Base-by-base conservation (phyloP, 2,329 filamentous ascomycete species). In the Aspergillus ochraceus region DNA sequence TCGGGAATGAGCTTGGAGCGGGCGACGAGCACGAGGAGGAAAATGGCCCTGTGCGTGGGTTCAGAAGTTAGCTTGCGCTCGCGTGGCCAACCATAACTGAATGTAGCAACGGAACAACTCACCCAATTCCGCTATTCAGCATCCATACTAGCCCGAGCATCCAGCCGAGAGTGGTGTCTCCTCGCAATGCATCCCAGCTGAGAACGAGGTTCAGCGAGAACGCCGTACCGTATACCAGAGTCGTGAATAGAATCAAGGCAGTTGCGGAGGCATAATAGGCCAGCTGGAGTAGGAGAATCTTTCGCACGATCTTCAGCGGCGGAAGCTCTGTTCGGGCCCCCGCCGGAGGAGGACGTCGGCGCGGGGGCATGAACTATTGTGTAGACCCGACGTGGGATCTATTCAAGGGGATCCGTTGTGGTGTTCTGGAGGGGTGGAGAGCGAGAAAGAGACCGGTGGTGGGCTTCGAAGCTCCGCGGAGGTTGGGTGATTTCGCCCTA, bases 1-100 rank as follows among this genome's bases (percentile, higher is more conserved):
- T 99, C 95, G 66, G 92, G 92, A 54, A 98, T 90, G 61, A 98
- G 89, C 76, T 98, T 98, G 52, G 90, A 95, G 63, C 95, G 91
- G 20, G 89, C 88, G 66, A 99, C 87, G 59, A 98, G 81, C 56
- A 94, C 79, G 54, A 97, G 86, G 59, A 97, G 89, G 47, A 92
- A 90, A 60, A 96, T 86, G 47, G 91, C 87, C 73, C 94, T 98
- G 71, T 8, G 32, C 2, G 6, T 45, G 32, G 20, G 71, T 6
- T 46, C n/a, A 26, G 26, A 46, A 14, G 32, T 59, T n/a, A 49
- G 52, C 29, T 12, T 54, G 49, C 24, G 8, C 2, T 22, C 45
- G n/a, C 54, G 5, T 17, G 6, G 36, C 6, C 17, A 14, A 51
- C 14, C 24, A 14, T 49, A 29, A 30, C 32, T 20, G 9, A 45